These are phyloP conservation scores for Cylindrodendrum hubeiense DNA, from an alignment of 2,329 filamentous ascomycete genomes.

Conservation along the genomic window DNA sequence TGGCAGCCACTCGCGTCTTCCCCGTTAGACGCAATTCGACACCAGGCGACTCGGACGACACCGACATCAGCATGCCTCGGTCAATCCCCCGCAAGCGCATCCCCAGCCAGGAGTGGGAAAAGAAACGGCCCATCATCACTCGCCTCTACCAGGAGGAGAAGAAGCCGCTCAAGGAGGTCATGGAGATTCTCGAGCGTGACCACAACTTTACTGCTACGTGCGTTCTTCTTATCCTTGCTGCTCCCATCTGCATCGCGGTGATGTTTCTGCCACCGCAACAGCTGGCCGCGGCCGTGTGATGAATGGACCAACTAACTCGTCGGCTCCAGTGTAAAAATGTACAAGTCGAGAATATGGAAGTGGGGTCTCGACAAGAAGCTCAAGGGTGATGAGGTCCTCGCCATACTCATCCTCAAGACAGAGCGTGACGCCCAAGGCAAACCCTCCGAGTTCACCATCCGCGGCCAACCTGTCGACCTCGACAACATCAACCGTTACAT, in stretches of 20 bases:
- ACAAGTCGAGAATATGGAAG: constrained; percentile 57
- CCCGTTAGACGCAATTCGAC: constrained; percentile 40
- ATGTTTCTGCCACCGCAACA: not conserved
- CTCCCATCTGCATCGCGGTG: not conserved
- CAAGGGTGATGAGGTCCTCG: constrained; percentile 55
- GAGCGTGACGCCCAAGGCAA: constrained; percentile 52
- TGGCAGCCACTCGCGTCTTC: constrained; percentile 40
- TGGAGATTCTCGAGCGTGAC: constrained; percentile 53
- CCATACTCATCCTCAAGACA: constrained; percentile 53
- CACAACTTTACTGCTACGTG: constrained; percentile 56
- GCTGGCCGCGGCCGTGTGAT: not conserved
- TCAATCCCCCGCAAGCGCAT: constrained; percentile 47
- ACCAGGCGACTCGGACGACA: constrained; percentile 45
- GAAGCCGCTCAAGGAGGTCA: constrained; percentile 55
- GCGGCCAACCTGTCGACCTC: constrained; percentile 53
- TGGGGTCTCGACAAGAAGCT: constrained; percentile 58
- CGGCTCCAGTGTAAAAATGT: constrained; percentile 54
- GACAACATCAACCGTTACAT: constrained; percentile 56
- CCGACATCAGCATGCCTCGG: constrained; percentile 42
- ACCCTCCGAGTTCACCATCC: constrained; percentile 52
- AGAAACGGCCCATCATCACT: constrained; percentile 52
- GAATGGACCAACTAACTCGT: constrained; percentile 3
- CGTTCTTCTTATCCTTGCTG: constrained; percentile 29
- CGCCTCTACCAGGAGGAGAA: constrained; percentile 56
- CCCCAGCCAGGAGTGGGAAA: constrained; percentile 49